These are phyloP conservation scores for Babesia divergens DNA, from an alignment of 169 alveolate species.

Conservation along the genomic window DNA sequence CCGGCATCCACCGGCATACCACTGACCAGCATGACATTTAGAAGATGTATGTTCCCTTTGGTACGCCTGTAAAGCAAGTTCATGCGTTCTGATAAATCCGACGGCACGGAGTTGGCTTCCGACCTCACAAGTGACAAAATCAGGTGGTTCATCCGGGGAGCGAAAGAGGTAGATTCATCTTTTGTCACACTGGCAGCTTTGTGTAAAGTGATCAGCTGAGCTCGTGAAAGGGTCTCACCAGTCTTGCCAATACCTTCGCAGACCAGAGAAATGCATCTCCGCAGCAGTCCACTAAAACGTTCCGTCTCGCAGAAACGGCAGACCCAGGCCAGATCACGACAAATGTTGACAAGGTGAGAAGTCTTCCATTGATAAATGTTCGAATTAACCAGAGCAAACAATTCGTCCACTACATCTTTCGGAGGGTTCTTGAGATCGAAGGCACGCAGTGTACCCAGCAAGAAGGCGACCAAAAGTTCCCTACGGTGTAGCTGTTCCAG, in stretches of 20 bases:
- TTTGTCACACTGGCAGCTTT: background rate
- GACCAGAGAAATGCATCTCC: background rate
- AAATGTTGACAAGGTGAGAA: background rate
- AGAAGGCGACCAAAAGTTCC: background rate
- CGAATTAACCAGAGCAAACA: background rate
- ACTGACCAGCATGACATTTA: constrained; percentile 2
- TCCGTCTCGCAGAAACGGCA: constrained; percentile 15
- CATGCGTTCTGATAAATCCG: background rate
- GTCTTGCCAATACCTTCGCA: background rate
- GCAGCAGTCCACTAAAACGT: background rate
- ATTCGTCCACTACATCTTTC: background rate
- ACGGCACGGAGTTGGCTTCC: background rate
- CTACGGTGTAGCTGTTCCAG: background rate
- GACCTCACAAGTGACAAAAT: background rate
- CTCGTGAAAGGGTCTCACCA: background rate
- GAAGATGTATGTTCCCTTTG: constrained; percentile 25
- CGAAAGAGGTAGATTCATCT: background rate
- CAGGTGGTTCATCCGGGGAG: background rate
- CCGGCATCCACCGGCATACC: constrained; percentile 3
- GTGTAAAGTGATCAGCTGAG: constrained; percentile 2
- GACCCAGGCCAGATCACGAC: constrained; percentile 34
- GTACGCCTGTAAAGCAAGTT: constrained; percentile 1
- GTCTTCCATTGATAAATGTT: constrained; percentile 3
- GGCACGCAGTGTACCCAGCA: background rate
- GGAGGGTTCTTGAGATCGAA: background rate